Evolutionary conservation across 2,329 filamentous ascomycete species (phyloP), one percentile per base, ranked within the genome.

Genomic region (Lachnellula hyalina): DNA sequence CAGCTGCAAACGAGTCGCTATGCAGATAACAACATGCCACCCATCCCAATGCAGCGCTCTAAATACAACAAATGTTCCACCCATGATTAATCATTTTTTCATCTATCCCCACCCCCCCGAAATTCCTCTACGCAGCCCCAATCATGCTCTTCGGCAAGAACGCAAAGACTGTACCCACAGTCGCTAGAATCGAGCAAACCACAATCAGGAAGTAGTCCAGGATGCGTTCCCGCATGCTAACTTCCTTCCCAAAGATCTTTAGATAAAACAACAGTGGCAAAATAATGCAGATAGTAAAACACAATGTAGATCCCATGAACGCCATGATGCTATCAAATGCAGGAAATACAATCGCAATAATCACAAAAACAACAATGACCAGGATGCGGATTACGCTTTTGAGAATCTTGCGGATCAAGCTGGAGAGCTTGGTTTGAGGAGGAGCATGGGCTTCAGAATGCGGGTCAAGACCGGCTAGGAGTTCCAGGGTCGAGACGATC

Each of bases 221-320:
- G 4, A 82, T 69, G 64, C 82, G 84, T 72, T 96, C 90, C 21
- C 69, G 68, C 1, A 70, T 62, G 1, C 77, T 74, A 46, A 96
- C 82, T 57, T 93, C 85, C 49, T 83, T 79, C 47, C 85, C 84
- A 69, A 96, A 97, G 1, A 97, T 83, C 73, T 92, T 96, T 54
- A 97, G 74, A 67, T 97, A 91, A 68, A 99, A 97, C 4, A 85
- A 81, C 34, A 96, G 75, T 0, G 93, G 94, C 49, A 99, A 77
- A 71, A 96, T 91, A 61, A 97, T 85, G 72, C 93, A 97, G 61
- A 97, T 95, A 17, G 89, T 90, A 65, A 96, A 96, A 73, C 93
- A 96, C 15, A 96, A 80, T 3, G 91, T 87, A 40, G 88, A 90
- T 12, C 94, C 93, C 74, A 97, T 85, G 52, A 89, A 77, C 40